phyloP scores from a whole-genome alignment of 768 basidiomycete species.

The Macrolepiota albuminosa region DNA sequence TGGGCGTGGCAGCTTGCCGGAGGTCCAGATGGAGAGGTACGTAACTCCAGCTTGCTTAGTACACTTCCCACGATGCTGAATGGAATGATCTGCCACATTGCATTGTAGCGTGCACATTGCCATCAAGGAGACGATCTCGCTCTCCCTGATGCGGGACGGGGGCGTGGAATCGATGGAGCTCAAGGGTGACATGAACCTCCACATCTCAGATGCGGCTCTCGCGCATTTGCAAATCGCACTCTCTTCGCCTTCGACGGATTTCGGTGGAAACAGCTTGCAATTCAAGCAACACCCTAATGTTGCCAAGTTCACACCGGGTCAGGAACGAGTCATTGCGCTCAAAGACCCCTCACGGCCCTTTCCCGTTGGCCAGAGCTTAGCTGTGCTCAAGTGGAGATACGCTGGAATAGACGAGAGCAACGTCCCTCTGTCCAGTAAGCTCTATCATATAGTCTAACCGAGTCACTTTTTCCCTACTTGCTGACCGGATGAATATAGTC shows the following conservation, averaged over 20 bases:
- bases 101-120: constrained; percentile 74
- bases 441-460: neutral
- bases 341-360: constrained; percentile 82
- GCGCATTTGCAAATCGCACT: constrained; percentile 71
- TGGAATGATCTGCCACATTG: neutral
- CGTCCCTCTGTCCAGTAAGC: constrained; percentile 86
- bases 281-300: constrained; percentile 98
- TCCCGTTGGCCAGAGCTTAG: constrained; percentile 82
- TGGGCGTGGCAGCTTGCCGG: constrained; percentile 63
- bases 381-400: constrained; percentile 92
- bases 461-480: neutral
- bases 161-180: constrained; percentile 88
- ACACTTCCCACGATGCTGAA: neutral
- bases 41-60: constrained; percentile 1
- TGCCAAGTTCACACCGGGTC: constrained; percentile 71
- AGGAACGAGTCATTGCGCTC: constrained; percentile 64
- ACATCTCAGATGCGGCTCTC: constrained; percentile 70
- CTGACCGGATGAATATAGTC: constrained; percentile 42
- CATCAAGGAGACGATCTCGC: constrained; percentile 78
- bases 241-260: constrained; percentile 47
- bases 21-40: constrained; percentile 75
- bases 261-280: constrained; percentile 66
- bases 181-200: constrained; percentile 92
- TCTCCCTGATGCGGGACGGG: constrained; percentile 84
- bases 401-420: constrained; percentile 87